A percentile compares a stretch with the other conserved stretches of the same genome.
Evolutionary conservation across 23 red algal genomes (phyloP).

Genomic region (Gracilaria vermiculophylla): DNA sequence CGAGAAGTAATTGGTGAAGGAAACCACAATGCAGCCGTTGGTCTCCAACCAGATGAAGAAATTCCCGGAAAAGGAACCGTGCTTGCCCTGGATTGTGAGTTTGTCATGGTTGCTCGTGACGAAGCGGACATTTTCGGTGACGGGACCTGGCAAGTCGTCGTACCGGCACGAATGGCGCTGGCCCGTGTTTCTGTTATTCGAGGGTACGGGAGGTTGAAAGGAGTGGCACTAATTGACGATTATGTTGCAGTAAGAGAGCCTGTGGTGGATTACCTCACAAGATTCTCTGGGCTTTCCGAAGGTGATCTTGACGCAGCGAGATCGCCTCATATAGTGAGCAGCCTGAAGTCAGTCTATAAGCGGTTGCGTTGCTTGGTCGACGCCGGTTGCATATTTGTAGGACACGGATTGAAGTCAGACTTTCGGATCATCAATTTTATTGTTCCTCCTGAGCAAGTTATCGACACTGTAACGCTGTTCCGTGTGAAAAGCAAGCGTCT

Average conservation of each 20-base stretch:
- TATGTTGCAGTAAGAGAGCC: constrained; percentile 77
- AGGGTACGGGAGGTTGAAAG: constrained; percentile 47
- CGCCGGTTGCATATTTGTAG: constrained; percentile 86
- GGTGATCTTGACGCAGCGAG: constrained; percentile 74
- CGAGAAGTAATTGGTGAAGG: constrained; percentile 58
- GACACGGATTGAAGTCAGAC: constrained; percentile 92
- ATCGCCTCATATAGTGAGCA: constrained; percentile 60
- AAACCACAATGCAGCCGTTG: constrained; percentile 50
- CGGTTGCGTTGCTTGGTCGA: constrained; percentile 79
- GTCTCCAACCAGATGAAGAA: constrained; percentile 52
- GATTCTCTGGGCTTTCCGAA: constrained; percentile 76
- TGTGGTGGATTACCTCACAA: constrained; percentile 86
- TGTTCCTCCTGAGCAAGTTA: constrained; percentile 79
- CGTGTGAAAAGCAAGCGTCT: constrained; percentile 66
- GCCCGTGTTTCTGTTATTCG: constrained; percentile 91
- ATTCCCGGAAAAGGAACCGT: constrained; percentile 56
- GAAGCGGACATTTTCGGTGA: constrained; percentile 76
- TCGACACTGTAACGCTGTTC: constrained; percentile 90
- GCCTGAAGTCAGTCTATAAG: constrained; percentile 84
- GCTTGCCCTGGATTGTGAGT: constrained; percentile 90
- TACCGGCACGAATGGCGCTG: constrained; percentile 68
- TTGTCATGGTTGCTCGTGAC: constrained; percentile 81
- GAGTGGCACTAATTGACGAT: constrained; percentile 83
- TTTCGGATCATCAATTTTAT: constrained; percentile 91
- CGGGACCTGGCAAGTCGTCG: constrained; percentile 65